Conservation (phyloP, 2,329 filamentous ascomycete genomes). For the Apiospora kogelbergensis region DNA sequence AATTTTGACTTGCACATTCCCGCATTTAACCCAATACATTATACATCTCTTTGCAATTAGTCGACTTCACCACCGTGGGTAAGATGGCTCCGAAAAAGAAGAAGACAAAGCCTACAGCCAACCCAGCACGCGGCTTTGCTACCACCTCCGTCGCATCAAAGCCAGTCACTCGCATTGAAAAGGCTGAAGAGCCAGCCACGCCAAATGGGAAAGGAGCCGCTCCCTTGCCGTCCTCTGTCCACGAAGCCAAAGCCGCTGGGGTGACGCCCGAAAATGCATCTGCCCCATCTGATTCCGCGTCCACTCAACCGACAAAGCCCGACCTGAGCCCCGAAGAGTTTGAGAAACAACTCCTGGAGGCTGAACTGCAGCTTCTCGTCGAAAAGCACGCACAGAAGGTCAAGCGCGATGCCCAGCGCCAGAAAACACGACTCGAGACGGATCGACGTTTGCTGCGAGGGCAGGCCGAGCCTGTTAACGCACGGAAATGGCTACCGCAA, state of each 20-base stretch:
- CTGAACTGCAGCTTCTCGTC: constrained; percentile 84
- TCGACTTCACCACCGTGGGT: not conserved
- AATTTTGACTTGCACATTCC: not conserved
- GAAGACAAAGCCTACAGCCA: constrained; percentile 87
- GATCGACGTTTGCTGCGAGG: constrained; percentile 79
- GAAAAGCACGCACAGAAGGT: constrained; percentile 81
- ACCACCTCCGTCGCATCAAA: constrained; percentile 92
- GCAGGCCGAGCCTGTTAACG: constrained; percentile 72
- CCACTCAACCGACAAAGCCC: constrained; percentile 22
- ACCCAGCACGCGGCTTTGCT: constrained; percentile 88
- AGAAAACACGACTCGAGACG: constrained; percentile 76
- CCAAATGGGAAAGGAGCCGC: constrained; percentile 22
- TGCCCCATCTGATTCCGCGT: constrained; percentile 26
- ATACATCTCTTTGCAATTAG: not conserved
- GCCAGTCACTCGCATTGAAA: constrained; percentile 40
- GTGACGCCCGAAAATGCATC: constrained; percentile 17
- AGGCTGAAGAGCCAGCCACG: constrained; percentile 29
- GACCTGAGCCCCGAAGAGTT: constrained; percentile 82
- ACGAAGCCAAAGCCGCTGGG: constrained; percentile 20
- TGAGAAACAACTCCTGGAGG: constrained; percentile 82
- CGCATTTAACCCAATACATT: not conserved
- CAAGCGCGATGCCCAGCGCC: constrained; percentile 74
- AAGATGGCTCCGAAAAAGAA: constrained; percentile 58
- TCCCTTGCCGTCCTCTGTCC: constrained; percentile 30
- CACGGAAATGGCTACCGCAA: constrained; percentile 75